Evolutionary conservation across 306 rosid genomes (phyloP).

Genomic region (Biancaea sappan): DNA sequence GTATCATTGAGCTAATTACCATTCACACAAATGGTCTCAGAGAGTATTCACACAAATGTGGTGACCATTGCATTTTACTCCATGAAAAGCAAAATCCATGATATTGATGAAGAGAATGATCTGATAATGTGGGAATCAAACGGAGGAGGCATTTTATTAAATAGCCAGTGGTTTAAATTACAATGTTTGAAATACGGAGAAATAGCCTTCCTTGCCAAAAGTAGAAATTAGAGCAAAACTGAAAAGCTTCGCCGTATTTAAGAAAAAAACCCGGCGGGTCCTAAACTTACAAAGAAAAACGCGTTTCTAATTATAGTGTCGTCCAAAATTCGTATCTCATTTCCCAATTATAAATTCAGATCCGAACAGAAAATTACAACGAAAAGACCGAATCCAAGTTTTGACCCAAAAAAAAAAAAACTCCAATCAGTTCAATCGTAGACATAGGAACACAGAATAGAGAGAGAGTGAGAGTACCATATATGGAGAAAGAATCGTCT

Average conservation of each 20-base stretch:
- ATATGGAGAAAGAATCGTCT: constrained; percentile 76
- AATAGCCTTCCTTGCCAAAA: neutral
- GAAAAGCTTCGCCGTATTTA: neutral
- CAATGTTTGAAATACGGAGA: neutral
- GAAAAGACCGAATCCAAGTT: neutral
- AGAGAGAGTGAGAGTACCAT: constrained; percentile 49
- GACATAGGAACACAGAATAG: neutral
- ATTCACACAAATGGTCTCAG: neutral
- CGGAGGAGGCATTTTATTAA: constrained; percentile 23
- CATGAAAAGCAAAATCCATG: neutral
- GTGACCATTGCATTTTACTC: neutral
- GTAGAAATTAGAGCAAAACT: neutral
- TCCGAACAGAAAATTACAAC: neutral
- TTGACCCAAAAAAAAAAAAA: too few relatives aligned
- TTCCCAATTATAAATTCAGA: neutral
- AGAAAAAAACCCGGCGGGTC: neutral
- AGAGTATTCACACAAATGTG: neutral
- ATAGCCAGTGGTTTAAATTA: constrained; percentile 9
- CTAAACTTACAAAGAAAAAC: constrained; percentile 24
- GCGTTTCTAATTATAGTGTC: neutral
- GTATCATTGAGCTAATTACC: neutral
- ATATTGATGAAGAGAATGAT: neutral
- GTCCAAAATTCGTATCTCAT: neutral
- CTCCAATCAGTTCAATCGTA: neutral
- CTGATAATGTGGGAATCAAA: neutral